Base-by-base conservation (phyloP, 2,329 filamentous ascomycete genomes). In the Amesomyces nigricolor region DNA sequence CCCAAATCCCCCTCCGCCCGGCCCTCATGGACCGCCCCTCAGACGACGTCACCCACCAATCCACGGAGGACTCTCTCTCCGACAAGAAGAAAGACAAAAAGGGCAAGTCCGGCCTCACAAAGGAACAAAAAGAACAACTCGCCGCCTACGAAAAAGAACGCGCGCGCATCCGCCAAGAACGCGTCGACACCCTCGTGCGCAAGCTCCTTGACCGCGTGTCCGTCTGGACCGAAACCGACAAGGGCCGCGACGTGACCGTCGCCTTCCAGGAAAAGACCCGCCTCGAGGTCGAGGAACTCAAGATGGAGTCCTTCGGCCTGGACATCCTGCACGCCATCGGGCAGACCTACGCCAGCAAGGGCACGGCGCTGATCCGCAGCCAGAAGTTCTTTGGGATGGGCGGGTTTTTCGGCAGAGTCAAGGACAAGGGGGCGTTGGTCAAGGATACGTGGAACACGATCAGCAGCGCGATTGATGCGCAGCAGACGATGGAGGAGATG, bases 371-470 rank as follows among this genome's bases (percentile, higher is more conserved):
- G 67, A 79, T 99, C 62, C 95, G 96, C 71, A 92, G 87, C 48
- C 94, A 99, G 70, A 97, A 97, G 73, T 95, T 96, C 75, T 85
- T 99, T 57, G 94, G 94, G 54, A 94, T 99, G 60, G 88, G 88
- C 47, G 94, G 94, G 51, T 97, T 99, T 79, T 95, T 96, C 73
- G 89, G 85, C 56, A 83, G 91, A 53, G 81, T 99, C 65, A 95
- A 94, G 75, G 94, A 99, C 72, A 97, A 97, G 82, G 92, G 92
- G 59, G 94, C 87, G 2, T 81, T 97, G 59, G 91, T 95, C 66
- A 97, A 97, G 78, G 94, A 99, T 68, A 97, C 94, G 1, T 99
- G 94, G 94, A 92, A 89, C 68, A 99, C 94, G 30, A 96, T 99
- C 68, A 91, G 86, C 61, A 95, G 89, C 50, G 94, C 94, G 39